Base-by-base conservation (phyloP, 1,284 basidiomycete species). In the Naganishia sp. region DNA sequence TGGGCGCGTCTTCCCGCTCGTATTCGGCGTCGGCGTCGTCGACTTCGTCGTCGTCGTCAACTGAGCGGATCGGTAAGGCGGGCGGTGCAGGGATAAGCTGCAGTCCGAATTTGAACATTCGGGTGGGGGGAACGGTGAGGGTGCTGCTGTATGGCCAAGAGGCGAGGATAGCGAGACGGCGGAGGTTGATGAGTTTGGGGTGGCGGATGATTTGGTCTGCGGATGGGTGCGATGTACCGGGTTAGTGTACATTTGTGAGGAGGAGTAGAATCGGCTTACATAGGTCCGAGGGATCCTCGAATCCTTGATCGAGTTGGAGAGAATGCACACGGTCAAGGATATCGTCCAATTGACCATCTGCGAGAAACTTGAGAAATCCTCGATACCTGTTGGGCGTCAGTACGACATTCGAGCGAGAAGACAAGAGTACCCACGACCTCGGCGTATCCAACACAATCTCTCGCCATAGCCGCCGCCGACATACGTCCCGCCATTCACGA, bases 101-200 rank as follows among this genome's bases (percentile, higher is more conserved):
- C 6, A 75, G 47, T 21, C 74, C 74, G 65, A 75, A 73, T 9
- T 63, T 61, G 62, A 75, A 74, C 17, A 68, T 31, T 2, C 66
- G 57, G 23, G 69, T 42, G 11, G 72, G 64, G 0, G 55, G 64
- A 13, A 65, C 46, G 31, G 56, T 58, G n/a, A 72, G 45, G 23
- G 65, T 69, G 41, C 71, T 56, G 21, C 45, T 41, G 49, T 47
- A 63, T 9, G 68, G 74, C 45, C 68, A 74, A 21, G 68, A 68
- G 15, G 73, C 71, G 7, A 75, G 67, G 53, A 75, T 70, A 23
- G 69, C 60, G 25, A 75, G 69, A 3, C 57, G 50, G 47, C 69
- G 67, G 41, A 75, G 68, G 13, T 64, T 57, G 25, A 50, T 58
- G 18, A 75, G 58, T 23, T 49, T 47, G 1, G 72, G 70, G 43